These are phyloP conservation scores for Acacia concinna DNA, from an alignment of 331 rosid species.

Conservation along the genomic window DNA sequence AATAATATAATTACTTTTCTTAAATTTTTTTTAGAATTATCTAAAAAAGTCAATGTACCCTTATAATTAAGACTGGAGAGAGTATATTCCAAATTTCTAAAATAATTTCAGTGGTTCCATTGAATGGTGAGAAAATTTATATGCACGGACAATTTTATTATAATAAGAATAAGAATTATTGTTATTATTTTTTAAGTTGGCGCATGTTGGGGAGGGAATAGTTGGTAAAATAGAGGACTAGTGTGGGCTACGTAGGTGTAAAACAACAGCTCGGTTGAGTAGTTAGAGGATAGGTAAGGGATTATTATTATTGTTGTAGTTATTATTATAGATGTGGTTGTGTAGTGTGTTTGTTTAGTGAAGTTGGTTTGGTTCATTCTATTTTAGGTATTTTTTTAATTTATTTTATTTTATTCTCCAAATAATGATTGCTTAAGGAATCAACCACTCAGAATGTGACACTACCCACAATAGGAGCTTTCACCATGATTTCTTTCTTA, in stretches of 20 bases:
- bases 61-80: no score
- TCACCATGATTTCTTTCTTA: conserved; percentile 26
- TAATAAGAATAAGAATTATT: no score
- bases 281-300: conserved; percentile 20
- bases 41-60: no score
- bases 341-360: conserved; percentile 6
- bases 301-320: neutral
- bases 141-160: neutral
- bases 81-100: no score
- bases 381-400: neutral
- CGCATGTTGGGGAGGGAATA: neutral
- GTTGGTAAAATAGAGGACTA: conserved; percentile 25
- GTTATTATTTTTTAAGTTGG: neutral
- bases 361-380: conserved; percentile 19
- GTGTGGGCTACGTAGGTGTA: neutral
- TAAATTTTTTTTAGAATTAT: no score
- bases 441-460: conserved; percentile 35
- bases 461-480: neutral
- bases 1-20: no score
- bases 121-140: conserved; percentile 33
- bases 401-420: neutral
- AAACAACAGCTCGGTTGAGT: conserved; percentile 42
- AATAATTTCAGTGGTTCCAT: conserved; percentile 2
- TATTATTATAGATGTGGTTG: conserved; percentile 2
- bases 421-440: conserved; percentile 37